A percentile compares a stretch with the other conserved stretches of the same genome.
Conservation (phyloP, 2,329 filamentous ascomycete genomes). For the Cordyceps javanica region DNA sequence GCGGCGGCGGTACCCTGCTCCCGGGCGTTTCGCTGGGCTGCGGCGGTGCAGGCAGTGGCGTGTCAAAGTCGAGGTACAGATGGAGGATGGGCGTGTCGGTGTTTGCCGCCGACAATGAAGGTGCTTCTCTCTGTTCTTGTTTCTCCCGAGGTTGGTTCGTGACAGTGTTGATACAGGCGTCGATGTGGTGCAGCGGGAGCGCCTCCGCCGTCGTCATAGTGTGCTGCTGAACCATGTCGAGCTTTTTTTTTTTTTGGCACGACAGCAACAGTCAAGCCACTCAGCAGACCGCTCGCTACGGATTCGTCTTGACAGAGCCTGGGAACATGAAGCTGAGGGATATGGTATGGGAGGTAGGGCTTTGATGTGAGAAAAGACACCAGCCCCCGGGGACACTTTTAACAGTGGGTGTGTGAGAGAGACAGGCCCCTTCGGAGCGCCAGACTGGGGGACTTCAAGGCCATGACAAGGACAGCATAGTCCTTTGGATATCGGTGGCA, state of each 20-base stretch:
- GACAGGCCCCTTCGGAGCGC: not conserved
- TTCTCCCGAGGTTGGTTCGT: not conserved
- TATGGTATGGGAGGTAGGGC: not conserved
- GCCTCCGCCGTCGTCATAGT: not conserved
- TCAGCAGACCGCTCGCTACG: not conserved
- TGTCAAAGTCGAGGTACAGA: conserved; percentile 37
- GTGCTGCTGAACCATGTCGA: not conserved
- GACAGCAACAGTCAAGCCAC: not conserved
- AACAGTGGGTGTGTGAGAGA: not conserved
- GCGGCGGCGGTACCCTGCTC: conserved; percentile 46
- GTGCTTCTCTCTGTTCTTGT: no score
- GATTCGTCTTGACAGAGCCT: not conserved
- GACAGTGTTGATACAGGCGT: not conserved
- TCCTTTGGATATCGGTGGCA: not conserved
- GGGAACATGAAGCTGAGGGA: not conserved
- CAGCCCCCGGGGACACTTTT: not conserved
- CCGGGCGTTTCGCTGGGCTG: conserved; percentile 17
- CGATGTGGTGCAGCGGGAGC: not conserved
- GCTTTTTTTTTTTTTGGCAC: not conserved
- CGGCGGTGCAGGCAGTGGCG: conserved; percentile 27
- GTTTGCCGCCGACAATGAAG: conserved; percentile 5
- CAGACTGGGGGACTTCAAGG: not conserved
- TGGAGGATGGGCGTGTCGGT: conserved; percentile 27
- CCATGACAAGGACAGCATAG: not conserved
- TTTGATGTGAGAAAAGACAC: not conserved